phyloP scores from a whole-genome alignment of 148 eudicot genomes.

The Silene conica region DNA sequence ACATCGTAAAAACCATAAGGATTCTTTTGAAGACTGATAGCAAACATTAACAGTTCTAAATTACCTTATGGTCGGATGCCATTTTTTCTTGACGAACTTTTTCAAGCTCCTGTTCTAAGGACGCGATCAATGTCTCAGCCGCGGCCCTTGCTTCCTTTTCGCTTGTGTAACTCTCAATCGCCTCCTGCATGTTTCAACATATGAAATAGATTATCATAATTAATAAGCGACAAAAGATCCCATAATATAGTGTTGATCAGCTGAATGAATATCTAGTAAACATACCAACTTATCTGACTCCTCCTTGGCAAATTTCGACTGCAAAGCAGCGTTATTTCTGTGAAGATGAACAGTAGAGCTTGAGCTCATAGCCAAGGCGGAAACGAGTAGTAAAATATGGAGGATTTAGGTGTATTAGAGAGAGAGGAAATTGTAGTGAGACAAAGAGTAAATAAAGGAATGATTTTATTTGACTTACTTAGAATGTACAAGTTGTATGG shows the following conservation, averaged over 20 bases:
- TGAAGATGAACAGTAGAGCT: too few species aligned
- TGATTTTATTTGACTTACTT: too few species aligned
- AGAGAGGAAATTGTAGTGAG: too few species aligned
- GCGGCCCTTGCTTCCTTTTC: conserved; percentile 59
- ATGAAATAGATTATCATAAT: background rate
- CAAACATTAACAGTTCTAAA: background rate
- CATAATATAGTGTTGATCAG: background rate
- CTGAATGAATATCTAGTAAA: background rate
- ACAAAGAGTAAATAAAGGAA: too few species aligned
- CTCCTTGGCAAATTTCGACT: conserved; percentile 43
- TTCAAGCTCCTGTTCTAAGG: conserved; percentile 48
- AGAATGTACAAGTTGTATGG: too few species aligned
- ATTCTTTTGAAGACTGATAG: too few species aligned
- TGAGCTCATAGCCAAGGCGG: too few species aligned
- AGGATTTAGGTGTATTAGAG: too few species aligned
- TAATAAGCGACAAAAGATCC: background rate
- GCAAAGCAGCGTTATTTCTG: conserved; percentile 32
- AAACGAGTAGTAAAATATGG: too few species aligned
- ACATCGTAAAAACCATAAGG: background rate
- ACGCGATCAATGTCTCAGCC: conserved; percentile 41
- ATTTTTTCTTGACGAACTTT: conserved; percentile 47
- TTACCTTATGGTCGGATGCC: conserved; percentile 50
- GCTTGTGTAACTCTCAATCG: conserved; percentile 33
- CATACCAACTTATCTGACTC: conserved; percentile 59
- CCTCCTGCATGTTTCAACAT: conserved; percentile 37